These are phyloP conservation scores for Tuber indicum DNA, from an alignment of 495 filamentous ascomycete genomes.

Conservation along the genomic window DNA sequence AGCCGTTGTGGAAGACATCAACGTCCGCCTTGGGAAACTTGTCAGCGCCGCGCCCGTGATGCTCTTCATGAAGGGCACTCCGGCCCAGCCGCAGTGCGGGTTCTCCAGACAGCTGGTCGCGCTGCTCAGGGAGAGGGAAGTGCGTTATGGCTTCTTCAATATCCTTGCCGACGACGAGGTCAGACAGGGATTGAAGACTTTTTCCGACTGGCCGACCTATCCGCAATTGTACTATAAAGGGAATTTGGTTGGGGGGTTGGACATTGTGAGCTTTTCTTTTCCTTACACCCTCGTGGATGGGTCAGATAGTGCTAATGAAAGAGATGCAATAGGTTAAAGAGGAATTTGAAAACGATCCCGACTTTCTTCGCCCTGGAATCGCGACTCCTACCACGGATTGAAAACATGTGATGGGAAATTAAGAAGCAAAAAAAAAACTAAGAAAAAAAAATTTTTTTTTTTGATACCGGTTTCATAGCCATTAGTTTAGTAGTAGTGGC, in stretches of 20 bases:
- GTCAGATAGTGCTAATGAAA: slow-evolving; percentile 2
- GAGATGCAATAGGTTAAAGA: slow-evolving; percentile 50
- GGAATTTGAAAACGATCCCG: slow-evolving; percentile 58
- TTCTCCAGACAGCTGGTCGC: slow-evolving; percentile 85
- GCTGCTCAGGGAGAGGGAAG: slow-evolving; percentile 73
- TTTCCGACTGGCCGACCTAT: slow-evolving; percentile 94
- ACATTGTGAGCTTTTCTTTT: slow-evolving; percentile 68
- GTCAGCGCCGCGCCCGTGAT: slow-evolving; percentile 94
- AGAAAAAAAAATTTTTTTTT: neutral
- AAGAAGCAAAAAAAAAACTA: neutral
- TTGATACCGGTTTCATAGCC: neutral
- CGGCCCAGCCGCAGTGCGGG: slow-evolving; percentile 83
- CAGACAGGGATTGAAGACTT: slow-evolving; percentile 88
- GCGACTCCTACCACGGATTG: neutral
- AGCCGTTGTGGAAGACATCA: slow-evolving; percentile 55
- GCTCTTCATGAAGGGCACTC: slow-evolving; percentile 95
- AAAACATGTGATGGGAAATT: neutral
- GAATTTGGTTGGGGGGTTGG: slow-evolving; percentile 82
- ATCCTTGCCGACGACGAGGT: slow-evolving; percentile 97
- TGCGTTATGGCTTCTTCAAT: slow-evolving; percentile 98
- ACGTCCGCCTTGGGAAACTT: slow-evolving; percentile 65
- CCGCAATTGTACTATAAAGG: slow-evolving; percentile 81
- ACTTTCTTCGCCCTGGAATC: slow-evolving; percentile 51
- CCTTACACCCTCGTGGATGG: neutral
- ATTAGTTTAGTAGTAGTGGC: neutral